Evolutionary conservation across 139 green algal genomes (phyloP).

Genomic region (Chlamydomonas applanata): DNA sequence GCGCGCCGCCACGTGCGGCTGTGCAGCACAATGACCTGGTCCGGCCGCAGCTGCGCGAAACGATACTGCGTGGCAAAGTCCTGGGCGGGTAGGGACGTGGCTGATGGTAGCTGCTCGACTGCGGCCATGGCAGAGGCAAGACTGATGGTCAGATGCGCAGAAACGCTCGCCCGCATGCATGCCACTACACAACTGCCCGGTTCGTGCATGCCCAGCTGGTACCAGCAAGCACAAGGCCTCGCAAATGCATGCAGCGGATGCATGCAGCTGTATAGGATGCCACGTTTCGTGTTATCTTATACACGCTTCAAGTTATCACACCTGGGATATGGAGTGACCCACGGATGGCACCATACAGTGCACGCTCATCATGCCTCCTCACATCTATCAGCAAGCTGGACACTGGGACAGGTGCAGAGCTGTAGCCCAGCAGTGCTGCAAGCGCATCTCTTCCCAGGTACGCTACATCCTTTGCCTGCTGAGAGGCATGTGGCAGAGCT

Average conservation of each 20-base stretch:
- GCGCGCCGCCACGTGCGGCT: conserved; percentile 54
- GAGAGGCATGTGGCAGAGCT: too few relatives aligned
- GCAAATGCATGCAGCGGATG: neutral
- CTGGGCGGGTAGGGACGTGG: conserved; percentile 33
- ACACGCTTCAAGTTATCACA: too few relatives aligned
- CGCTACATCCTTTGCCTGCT: neutral
- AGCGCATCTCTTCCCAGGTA: conserved; percentile 3
- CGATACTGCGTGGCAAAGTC: conserved; percentile 50
- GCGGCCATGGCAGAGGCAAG: neutral
- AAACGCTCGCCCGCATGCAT: too few relatives aligned
- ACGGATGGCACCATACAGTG: conserved; percentile 70
- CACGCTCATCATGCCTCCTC: conserved; percentile 71
- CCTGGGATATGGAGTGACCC: conserved; percentile 43
- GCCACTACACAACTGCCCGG: too few relatives aligned
- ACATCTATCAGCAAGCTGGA: conserved; percentile 61
- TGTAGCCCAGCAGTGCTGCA: conserved; percentile 2
- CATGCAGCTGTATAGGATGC: too few relatives aligned
- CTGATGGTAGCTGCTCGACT: conserved; percentile 47
- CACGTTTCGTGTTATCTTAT: too few relatives aligned
- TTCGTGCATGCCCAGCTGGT: too few relatives aligned
- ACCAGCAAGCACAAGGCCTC: neutral
- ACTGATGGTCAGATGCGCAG: too few relatives aligned
- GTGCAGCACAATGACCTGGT: conserved; percentile 54
- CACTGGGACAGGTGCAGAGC: neutral
- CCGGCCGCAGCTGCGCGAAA: conserved; percentile 45